A percentile compares a stretch with the other conserved stretches of the same genome.
These are phyloP conservation scores for Pseudonectria foliicola DNA, from an alignment of 2,329 filamentous ascomycete species.

Conservation along the genomic window DNA sequence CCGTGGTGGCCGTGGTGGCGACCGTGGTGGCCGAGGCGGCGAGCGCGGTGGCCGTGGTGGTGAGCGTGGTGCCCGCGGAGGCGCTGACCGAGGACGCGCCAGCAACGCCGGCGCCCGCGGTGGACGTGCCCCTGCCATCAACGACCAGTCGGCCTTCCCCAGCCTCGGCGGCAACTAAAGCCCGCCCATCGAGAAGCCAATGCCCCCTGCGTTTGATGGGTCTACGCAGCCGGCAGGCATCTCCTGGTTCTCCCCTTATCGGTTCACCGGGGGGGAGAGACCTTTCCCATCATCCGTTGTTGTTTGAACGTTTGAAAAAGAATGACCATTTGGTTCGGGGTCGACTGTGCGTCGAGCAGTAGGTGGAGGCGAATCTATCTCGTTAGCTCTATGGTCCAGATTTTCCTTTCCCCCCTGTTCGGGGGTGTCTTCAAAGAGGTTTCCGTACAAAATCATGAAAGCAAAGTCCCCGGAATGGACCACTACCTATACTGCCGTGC, in stretches of 20 bases:
- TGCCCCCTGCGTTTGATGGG: constrained; percentile 13
- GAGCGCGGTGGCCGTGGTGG: constrained; percentile 31
- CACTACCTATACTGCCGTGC: constrained; percentile 31
- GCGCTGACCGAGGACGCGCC: constrained; percentile 15
- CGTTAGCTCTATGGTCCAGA: constrained; percentile 21
- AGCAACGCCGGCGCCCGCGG: constrained; percentile 17
- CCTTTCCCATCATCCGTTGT: constrained; percentile 13
- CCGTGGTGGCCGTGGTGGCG: constrained; percentile 36
- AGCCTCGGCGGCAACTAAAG: constrained; percentile 50
- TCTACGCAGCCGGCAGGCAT: constrained; percentile 10
- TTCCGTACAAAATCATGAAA: constrained; percentile 19
- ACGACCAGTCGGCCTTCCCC: constrained; percentile 54
- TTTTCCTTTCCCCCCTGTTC: constrained; percentile 17
- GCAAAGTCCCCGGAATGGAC: no score
- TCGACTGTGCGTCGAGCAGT: constrained; percentile 15
- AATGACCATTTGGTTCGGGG: constrained; percentile 25
- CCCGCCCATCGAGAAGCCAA: constrained; percentile 12
- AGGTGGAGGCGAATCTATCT: constrained; percentile 15
- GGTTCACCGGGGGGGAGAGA: not conserved
- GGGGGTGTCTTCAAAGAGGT: constrained; percentile 24
- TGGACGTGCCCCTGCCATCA: constrained; percentile 37
- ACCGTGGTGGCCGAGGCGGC: constrained; percentile 35
- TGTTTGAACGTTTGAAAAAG: constrained; percentile 26
- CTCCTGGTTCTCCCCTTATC: not conserved
- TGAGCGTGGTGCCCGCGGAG: constrained; percentile 30